Evolutionary conservation across 2,329 filamentous ascomycete species (phyloP), one percentile per base, ranked within the genome.

Genomic region (Alternaria ventricosa): DNA sequence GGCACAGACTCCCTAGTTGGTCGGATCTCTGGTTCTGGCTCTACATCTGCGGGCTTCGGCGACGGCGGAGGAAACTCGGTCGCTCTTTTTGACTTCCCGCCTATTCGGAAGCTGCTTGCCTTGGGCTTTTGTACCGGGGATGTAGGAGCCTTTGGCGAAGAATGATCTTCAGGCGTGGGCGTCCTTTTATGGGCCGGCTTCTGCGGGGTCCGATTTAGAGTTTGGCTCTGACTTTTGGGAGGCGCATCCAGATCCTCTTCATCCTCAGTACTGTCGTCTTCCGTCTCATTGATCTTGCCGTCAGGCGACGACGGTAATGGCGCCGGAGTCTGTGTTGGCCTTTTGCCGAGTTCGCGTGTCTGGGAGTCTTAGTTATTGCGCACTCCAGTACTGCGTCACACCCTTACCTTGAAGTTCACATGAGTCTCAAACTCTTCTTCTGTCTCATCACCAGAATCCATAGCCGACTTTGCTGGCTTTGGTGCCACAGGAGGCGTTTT

Each of bases 191-290:
- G 60, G 11, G 49, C 4, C n/a, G 30, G 27, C 30, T 44, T 53
- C 11, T 25, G 49, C 15, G 33, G 11, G 0, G 33, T 28, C 9
- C 28, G 60, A 15, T 12, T 41, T 25, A 55, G 63, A 9, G 12
- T 61, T 27, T 71, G 69, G 22, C 63, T 70, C 27, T 69, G 66
- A 30, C 56, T 69, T 23, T 60, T 74, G 2, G 64, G 51, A 11
- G 75, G 75, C 7, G 70, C 76, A 67, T 82, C 81, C 11, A 83
- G 73, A 55, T 83, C 80, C 5, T 81, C 79, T 23, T 82, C 68
- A 20, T 60, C 67, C 4, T 27, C 47, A 28, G 46, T 56, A 25
- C 30, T 50, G 10, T 54, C 46, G 8, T 22, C 33, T 11, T 30
- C 51, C 5, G 33, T 30, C 11, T 46, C 27, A 7, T 28, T 25